Evolutionary conservation across 371 early-diverging fungal genomes (phyloP).

Genomic region (Haplosporangium sp.): DNA sequence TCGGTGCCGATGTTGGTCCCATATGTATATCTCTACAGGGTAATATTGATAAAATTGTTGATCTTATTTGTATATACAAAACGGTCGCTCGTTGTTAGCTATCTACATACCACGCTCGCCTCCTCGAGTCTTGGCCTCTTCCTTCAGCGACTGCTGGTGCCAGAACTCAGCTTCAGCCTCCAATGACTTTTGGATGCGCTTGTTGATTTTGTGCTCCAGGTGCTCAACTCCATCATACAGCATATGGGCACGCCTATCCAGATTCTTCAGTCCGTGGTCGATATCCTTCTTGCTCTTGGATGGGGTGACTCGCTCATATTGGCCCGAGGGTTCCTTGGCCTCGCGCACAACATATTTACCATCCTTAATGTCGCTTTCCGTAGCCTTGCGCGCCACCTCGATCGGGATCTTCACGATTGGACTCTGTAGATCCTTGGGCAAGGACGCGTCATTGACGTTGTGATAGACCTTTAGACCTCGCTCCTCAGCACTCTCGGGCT

Average conservation of each 20-base stretch:
- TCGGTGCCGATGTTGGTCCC: no score
- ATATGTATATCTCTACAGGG: no score
- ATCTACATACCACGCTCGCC: conserved; percentile 44
- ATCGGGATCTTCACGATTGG: conserved; percentile 26
- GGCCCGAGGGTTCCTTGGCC: neutral
- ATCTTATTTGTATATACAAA: neutral
- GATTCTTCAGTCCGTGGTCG: conserved; percentile 32
- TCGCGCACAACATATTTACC: conserved; percentile 28
- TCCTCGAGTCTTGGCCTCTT: conserved; percentile 34
- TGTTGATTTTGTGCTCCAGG: conserved; percentile 36
- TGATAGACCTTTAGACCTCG: conserved; percentile 50
- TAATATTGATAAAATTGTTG: no score
- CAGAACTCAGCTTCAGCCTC: conserved; percentile 50
- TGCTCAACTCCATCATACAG: conserved; percentile 47
- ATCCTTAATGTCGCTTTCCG: conserved; percentile 19
- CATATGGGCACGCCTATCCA: conserved; percentile 47
- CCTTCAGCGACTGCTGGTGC: conserved; percentile 49
- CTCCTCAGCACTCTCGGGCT: conserved; percentile 27
- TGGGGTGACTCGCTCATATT: conserved; percentile 22
- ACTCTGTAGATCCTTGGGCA: conserved; percentile 20
- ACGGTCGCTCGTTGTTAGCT: neutral
- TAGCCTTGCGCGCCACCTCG: conserved; percentile 30
- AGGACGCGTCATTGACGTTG: conserved; percentile 42
- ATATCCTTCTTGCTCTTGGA: conserved; percentile 15
- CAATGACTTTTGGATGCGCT: conserved; percentile 32